phyloP scores from a whole-genome alignment of 495 filamentous ascomycete species.

The Tuber magnatum region DNA sequence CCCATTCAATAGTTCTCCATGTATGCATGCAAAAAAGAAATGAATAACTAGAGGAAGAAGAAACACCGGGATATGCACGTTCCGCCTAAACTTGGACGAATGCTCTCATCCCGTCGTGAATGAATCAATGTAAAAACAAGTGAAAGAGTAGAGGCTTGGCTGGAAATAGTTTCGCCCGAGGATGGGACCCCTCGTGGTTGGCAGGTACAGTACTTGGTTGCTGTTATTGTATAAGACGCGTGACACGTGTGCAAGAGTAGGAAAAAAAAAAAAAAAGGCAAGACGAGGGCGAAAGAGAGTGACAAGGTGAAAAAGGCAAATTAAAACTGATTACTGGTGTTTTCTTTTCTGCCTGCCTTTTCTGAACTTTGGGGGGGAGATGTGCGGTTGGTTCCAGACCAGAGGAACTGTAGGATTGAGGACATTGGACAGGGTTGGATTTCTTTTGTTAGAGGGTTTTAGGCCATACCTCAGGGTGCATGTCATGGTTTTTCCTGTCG shows the following conservation, averaged over 20 bases:
- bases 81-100: neutral
- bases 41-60: neutral
- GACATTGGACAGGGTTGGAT: too few species aligned
- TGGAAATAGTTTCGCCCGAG: neutral
- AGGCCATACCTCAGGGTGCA: too few species aligned
- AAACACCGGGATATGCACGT: neutral
- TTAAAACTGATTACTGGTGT: too few species aligned
- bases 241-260: neutral
- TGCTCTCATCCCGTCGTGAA: neutral
- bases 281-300: slow-evolving; percentile 8
- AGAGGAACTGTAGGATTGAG: too few species aligned
- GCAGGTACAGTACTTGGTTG: neutral
- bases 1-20: neutral
- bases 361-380: too few species aligned
- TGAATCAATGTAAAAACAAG: neutral
- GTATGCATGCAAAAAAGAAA: neutral
- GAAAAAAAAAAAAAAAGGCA: neutral
- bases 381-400: too few species aligned
- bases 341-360: too few species aligned
- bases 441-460: too few species aligned
- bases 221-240: neutral
- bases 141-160: neutral
- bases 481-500: too few species aligned
- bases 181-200: neutral
- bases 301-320: neutral